These are phyloP conservation scores for Solanum clarkiae DNA, from an alignment of 257 asterid species.

Conservation along the genomic window DNA sequence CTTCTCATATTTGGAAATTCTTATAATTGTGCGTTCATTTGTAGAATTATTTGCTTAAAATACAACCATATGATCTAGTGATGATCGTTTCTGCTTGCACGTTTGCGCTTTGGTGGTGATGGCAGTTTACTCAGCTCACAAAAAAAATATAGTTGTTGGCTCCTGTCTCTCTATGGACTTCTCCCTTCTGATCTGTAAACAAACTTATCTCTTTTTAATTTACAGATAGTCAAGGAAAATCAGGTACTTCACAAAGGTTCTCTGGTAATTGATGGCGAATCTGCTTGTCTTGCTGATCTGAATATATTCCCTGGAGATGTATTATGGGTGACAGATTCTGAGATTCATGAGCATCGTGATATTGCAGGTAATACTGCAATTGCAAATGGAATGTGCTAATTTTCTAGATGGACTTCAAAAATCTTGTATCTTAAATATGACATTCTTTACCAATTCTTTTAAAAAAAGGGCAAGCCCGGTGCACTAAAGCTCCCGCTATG, in stretches of 20 bases:
- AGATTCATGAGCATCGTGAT: slow-evolving; percentile 92
- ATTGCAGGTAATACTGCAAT: slow-evolving; percentile 65
- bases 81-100: background rate
- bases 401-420: background rate
- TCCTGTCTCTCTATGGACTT: background rate
- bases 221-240: slow-evolving; percentile 91
- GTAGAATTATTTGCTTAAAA: background rate
- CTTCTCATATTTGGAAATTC: background rate
- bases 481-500: too few species aligned
- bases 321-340: slow-evolving; percentile 91
- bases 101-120: background rate
- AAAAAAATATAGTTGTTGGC: background rate
- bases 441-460: background rate
- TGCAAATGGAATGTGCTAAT: background rate
- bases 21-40: background rate
- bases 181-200: background rate
- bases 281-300: slow-evolving; percentile 69
- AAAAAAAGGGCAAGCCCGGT: too few species aligned
- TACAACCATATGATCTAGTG: background rate
- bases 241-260: slow-evolving; percentile 93
- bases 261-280: slow-evolving; percentile 54
- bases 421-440: background rate
- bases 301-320: slow-evolving; percentile 89
- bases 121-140: background rate
- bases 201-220: background rate